These are phyloP conservation scores for Tubosaeta sp. DNA, from an alignment of 768 basidiomycete genomes.

Conservation along the genomic window DNA sequence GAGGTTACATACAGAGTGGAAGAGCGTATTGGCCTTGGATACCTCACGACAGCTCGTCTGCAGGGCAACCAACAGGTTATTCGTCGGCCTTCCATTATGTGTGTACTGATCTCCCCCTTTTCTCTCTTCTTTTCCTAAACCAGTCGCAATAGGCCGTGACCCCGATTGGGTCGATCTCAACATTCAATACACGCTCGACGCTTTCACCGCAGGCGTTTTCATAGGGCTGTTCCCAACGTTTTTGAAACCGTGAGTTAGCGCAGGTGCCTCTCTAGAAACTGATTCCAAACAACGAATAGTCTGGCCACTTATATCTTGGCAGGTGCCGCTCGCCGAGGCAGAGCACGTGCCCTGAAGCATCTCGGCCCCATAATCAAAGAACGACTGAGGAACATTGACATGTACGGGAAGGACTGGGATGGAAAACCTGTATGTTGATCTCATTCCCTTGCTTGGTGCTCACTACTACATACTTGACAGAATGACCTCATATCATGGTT, in stretches of 20 bases:
- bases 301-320: conserved; percentile 15
- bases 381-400: conserved; percentile 16
- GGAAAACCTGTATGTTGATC: conserved; percentile 31
- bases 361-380: conserved; percentile 31
- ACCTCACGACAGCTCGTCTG: too few species aligned
- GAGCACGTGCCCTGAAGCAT: conserved; percentile 3
- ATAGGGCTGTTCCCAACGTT: conserved; percentile 31
- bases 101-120: too few species aligned
- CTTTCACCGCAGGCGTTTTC: conserved; percentile 14
- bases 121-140: too few species aligned
- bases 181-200: conserved; percentile 15
- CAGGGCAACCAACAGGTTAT: too few species aligned
- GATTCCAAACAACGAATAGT: conserved; percentile 3
- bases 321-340: not conserved
- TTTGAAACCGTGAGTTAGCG: conserved; percentile 27
- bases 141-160: conserved; percentile 33
- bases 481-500: conserved; percentile 32
- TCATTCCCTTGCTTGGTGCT: not conserved
- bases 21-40: too few species aligned
- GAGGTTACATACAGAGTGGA: too few species aligned
- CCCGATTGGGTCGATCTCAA: conserved; percentile 24
- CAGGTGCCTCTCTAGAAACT: not conserved
- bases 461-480: conserved; percentile 7
- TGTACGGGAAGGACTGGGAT: conserved; percentile 24
- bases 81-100: too few species aligned